Conservation (phyloP, 2,329 filamentous ascomycete species). For the Aspergillus vadensis region DNA sequence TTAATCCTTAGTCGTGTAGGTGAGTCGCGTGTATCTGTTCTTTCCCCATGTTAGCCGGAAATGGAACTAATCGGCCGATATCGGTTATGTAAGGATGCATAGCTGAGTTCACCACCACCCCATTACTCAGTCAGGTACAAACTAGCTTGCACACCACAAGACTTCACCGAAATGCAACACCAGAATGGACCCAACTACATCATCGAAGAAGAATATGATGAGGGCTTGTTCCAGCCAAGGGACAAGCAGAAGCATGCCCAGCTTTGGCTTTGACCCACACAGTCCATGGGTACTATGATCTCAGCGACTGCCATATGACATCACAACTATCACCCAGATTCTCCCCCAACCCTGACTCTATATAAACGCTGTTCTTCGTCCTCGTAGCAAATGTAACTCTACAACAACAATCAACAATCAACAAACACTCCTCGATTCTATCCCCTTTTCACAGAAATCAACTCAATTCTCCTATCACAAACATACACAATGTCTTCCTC, state of each 20-base stretch:
- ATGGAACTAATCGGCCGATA: neutral
- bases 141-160: no score
- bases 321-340: slow-evolving; percentile 4
- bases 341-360: neutral
- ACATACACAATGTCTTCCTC: slow-evolving; percentile 34
- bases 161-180: neutral
- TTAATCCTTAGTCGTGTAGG: neutral
- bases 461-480: neutral
- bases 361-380: slow-evolving; percentile 2
- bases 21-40: neutral
- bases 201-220: neutral
- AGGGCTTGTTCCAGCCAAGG: neutral
- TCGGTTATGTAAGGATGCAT: slow-evolving; percentile 1
- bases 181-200: neutral
- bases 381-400: neutral
- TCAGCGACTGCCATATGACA: slow-evolving; percentile 21
- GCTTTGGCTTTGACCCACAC: slow-evolving; percentile 5
- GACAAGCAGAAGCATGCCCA: neutral
- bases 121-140: neutral
- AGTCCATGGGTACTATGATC: slow-evolving; percentile 20
- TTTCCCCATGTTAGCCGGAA: neutral
- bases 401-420: neutral
- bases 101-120: no score
- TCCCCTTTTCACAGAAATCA: neutral
- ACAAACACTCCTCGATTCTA: neutral